These are phyloP conservation scores for Microsporum ferrugineum DNA, from an alignment of 2,329 filamentous ascomycete genomes.

Conservation along the genomic window DNA sequence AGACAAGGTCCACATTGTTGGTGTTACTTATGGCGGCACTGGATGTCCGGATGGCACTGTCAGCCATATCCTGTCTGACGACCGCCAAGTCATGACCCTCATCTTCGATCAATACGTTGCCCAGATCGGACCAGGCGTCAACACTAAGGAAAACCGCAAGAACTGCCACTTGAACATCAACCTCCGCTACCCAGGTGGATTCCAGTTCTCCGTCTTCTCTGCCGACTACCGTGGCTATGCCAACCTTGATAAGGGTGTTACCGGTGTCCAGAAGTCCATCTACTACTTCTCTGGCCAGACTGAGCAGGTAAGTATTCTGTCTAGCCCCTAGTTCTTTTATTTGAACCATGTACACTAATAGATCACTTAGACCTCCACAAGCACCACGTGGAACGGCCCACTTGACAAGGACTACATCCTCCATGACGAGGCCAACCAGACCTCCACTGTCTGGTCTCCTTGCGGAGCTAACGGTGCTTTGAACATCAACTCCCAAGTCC, in stretches of 20 bases:
- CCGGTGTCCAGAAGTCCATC: conserved; percentile 40
- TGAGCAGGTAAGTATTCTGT: conserved; percentile 26
- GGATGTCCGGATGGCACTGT: conserved; percentile 38
- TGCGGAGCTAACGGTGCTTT: conserved; percentile 41
- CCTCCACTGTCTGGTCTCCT: conserved; percentile 42
- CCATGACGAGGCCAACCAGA: conserved; percentile 36
- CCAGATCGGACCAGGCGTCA: conserved; percentile 36
- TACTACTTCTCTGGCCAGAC: conserved; percentile 44
- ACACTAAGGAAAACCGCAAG: conserved; percentile 37
- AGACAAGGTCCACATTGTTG: conserved; percentile 31
- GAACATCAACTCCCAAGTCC: conserved; percentile 45
- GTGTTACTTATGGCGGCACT: conserved; percentile 38
- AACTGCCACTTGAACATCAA: conserved; percentile 46
- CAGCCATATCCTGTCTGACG: conserved; percentile 32
- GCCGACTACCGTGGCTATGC: conserved; percentile 45
- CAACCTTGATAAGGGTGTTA: conserved; percentile 36
- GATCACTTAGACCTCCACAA: conserved; percentile 23
- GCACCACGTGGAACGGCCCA: conserved; percentile 35
- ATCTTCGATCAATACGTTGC: conserved; percentile 44
- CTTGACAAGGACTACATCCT: conserved; percentile 35
- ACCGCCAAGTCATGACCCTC: conserved; percentile 37
- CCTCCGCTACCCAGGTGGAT: conserved; percentile 41
- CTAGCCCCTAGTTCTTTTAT: neutral
- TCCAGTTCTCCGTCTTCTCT: conserved; percentile 43
- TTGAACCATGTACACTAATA: neutral